Evolutionary conservation across 2,329 filamentous ascomycete species (phyloP), one percentile per base, ranked within the genome.

Genomic region (Colletotrichum navitas): DNA sequence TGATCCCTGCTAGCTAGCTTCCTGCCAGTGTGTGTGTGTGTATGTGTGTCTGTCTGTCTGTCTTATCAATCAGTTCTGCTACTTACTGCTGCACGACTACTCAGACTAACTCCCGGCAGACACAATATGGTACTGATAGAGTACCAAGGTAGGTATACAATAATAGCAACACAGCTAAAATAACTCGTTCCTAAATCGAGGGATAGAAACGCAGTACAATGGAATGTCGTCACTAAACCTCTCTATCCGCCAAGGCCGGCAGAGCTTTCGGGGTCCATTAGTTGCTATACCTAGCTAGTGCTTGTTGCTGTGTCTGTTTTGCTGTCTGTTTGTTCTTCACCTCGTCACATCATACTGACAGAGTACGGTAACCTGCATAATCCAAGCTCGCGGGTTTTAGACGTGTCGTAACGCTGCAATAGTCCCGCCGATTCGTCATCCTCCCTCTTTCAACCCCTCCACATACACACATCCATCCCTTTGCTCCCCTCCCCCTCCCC

Each of bases 361-460:
- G 16, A 43, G 18, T 4, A 45, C n/a, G 21, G 52, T 6, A 36
- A 56, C 45, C 54, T 32, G 18, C 36, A 55, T n/a, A 52, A 43
- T 34, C 36, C 18, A 16, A 41, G 47, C 45, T 43, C 43, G 63
- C 66, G 32, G 32, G 45, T 51, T 62, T 63, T n/a, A 41, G 12
- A 5, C 26, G 43, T 34, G 41, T 34, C 58, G 58, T 60, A 41
- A 26, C 41, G 45, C 45, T 71, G 58, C 68, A 58, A 64, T 26
- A 58, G 56, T 58, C 63, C 51, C 64, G 63, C 63, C 52, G 45
- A 71, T 63, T 68, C 68, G 68, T 63, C 68, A 71, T 71, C 68
- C 63, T 52, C 52, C 47, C 49, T 36, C 16, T 10, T 29, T 12
- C 51, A 45, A 67, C 56, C 51, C 68, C 63, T 68, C 66, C 66